Base-by-base conservation (phyloP, 139 green algal genomes). In the Micractinium conductrix region DNA sequence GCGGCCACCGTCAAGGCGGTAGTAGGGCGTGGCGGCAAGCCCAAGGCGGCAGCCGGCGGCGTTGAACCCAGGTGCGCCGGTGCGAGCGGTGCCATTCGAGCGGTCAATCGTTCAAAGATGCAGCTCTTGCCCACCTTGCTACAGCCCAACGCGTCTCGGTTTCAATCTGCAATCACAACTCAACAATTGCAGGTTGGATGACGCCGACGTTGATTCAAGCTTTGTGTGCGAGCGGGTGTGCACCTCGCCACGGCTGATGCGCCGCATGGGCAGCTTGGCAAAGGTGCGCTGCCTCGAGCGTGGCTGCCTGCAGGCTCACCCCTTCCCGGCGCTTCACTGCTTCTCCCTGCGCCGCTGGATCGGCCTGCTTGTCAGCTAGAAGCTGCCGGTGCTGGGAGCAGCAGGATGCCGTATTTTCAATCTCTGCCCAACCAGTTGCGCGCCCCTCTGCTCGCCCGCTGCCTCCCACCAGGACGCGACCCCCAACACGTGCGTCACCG, bases 201-300 rank as follows among this genome's bases (percentile, higher is more conserved):
- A 87, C 26, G 76, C 58, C 10, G 62, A 19, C 28, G 76, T 38
- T 55, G 87, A 90, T 38, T 88, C 89, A 1, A 87, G 69, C n/a
- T 99, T 99, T 84, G 92, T 98, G 30, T 99, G 96, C 83, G 96
- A 99, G 86, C 89, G 96, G 3, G 96, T 99, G 33, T 99, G 96
- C 93, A 96, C 96, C 12, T 97, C 95, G 1, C 85, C 96, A 63
- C 84, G 91, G 26, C 85, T 99, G 44, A 87, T 99, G 68, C 87
- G 90, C 24, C 89, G 92, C 3, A 88, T 99, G 88, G 96, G 95
- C 43, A 85, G 91, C 37, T 84, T 96, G 17, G 89, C 95, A 21
- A 98, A 97, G 91, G 94, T 95, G 35, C 62, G 86, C 9, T 40
- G n/a, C 60, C 16, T 62, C 33, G 4, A 53, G 26, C 16, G 9